Evolutionary conservation across 345 rosid species (phyloP).

Genomic region (Acer campestre): DNA sequence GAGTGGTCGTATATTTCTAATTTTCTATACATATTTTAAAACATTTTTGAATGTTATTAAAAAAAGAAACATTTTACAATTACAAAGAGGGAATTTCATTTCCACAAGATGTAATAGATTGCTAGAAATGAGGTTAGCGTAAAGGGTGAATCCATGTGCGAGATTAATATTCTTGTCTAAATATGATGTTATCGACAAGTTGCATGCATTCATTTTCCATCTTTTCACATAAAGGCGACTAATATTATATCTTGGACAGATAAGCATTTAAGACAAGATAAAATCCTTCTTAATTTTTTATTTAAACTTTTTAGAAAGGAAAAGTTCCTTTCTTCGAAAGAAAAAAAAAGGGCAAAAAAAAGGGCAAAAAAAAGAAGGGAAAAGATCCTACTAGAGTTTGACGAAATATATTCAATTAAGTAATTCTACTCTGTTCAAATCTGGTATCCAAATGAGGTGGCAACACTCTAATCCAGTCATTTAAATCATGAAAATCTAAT

Average conservation of each 20-base stretch:
- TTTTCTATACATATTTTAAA: too few species aligned
- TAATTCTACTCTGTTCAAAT: too few species aligned
- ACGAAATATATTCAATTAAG: neutral
- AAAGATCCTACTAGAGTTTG: neutral
- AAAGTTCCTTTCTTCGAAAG: neutral
- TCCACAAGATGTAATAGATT: neutral
- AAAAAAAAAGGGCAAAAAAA: too few species aligned
- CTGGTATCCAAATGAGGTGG: too few species aligned
- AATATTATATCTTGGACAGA: neutral
- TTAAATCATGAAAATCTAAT: too few species aligned
- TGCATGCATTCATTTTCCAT: conserved; percentile 5
- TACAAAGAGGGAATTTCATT: too few species aligned
- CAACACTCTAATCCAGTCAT: too few species aligned
- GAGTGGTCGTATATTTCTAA: too few species aligned
- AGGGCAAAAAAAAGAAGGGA: too few species aligned
- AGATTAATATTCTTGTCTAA: conserved; percentile 12
- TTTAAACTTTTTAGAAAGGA: neutral
- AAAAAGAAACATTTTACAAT: too few species aligned
- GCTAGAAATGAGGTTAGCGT: neutral
- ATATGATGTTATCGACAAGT: conserved; percentile 1
- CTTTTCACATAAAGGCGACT: conserved; percentile 9
- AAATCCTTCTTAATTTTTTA: neutral
- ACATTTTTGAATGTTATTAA: too few species aligned
- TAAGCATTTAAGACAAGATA: conserved; percentile 2
- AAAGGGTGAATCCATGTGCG: neutral